phyloP scores from a whole-genome alignment of 1,284 basidiomycete genomes.

The Cystobasidiaceae sp. region DNA sequence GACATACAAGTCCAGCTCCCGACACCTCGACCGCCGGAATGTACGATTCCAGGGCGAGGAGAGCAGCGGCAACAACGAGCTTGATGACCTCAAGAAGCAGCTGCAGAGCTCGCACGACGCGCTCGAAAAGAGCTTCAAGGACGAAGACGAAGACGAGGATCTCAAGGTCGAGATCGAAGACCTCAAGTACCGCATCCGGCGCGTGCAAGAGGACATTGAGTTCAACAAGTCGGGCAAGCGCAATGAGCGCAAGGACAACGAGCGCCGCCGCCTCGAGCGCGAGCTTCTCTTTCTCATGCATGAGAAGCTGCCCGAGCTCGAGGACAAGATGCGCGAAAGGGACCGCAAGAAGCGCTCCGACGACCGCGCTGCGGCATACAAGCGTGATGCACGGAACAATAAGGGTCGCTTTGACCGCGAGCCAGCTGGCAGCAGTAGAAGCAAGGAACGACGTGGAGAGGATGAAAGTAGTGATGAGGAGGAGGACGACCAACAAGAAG shows the following conservation, averaged over 20 bases:
- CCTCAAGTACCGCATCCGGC: constrained; percentile 74
- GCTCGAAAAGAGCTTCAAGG: constrained; percentile 68
- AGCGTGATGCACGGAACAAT: constrained; percentile 81
- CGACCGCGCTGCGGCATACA: constrained; percentile 65
- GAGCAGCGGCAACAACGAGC: constrained; percentile 61
- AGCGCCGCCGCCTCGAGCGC: constrained; percentile 78
- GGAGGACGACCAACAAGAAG: constrained; percentile 26
- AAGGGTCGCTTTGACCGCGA: constrained; percentile 43
- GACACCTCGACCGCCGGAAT: constrained; percentile 80
- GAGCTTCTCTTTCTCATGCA: constrained; percentile 83
- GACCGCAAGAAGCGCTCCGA: constrained; percentile 70
- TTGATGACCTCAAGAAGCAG: constrained; percentile 80
- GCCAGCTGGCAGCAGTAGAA: too few relatives aligned
- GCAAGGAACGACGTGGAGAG: too few relatives aligned
- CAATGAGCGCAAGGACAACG: constrained; percentile 71
- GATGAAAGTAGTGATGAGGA: background rate
- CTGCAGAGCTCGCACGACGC: constrained; percentile 74
- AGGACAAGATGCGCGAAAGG: constrained; percentile 73
- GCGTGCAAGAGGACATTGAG: constrained; percentile 90
- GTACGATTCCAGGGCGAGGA: constrained; percentile 70
- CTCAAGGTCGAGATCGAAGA: constrained; percentile 86
- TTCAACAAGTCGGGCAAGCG: constrained; percentile 73
- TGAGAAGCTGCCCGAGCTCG: constrained; percentile 84
- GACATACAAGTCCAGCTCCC: constrained; percentile 72
- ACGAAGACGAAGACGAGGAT: constrained; percentile 74